Evolutionary conservation across 2,329 filamentous ascomycete genomes (phyloP).

Genomic region (Rachicladosporium sp.): DNA sequence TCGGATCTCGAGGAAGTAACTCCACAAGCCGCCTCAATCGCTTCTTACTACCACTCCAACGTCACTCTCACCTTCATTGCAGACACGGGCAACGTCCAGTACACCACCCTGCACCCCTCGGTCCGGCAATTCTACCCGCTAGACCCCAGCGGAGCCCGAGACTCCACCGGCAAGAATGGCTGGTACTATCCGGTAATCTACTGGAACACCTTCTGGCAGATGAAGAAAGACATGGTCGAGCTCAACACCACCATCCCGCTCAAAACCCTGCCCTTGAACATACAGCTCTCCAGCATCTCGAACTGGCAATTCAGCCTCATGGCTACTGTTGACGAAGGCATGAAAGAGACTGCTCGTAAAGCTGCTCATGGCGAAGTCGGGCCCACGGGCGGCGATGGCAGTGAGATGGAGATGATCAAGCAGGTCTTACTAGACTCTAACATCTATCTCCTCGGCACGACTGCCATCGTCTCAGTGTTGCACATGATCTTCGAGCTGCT

Average conservation of each 20-base stretch:
- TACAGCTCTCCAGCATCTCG: constrained; percentile 68
- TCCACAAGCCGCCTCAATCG: constrained; percentile 53
- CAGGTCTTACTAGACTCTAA: constrained; percentile 90
- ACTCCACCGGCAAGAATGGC: constrained; percentile 71
- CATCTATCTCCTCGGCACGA: constrained; percentile 75
- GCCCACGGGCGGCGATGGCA: constrained; percentile 73
- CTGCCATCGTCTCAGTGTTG: constrained; percentile 69
- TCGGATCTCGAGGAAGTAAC: constrained; percentile 38
- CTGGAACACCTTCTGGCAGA: constrained; percentile 94
- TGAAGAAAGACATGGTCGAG: constrained; percentile 79
- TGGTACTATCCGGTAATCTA: constrained; percentile 92
- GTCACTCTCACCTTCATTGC: constrained; percentile 81
- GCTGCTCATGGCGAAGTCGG: constrained; percentile 61
- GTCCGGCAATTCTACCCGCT: constrained; percentile 66
- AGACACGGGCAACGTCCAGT: constrained; percentile 59
- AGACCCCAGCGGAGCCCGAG: constrained; percentile 68
- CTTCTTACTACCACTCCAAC: constrained; percentile 90
- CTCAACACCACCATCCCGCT: constrained; percentile 91
- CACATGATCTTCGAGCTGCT: constrained; percentile 94
- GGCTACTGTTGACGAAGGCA: constrained; percentile 72
- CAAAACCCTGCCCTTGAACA: constrained; percentile 64
- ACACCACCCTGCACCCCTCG: constrained; percentile 56
- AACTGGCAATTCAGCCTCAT: constrained; percentile 85
- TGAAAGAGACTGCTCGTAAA: constrained; percentile 69
- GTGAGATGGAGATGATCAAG: constrained; percentile 94